Percentiles rank a stretch among this genome's conserved stretches.
These are phyloP conservation scores for Glarea lozoyensis DNA, from an alignment of 495 filamentous ascomycete genomes.

Conservation along the genomic window DNA sequence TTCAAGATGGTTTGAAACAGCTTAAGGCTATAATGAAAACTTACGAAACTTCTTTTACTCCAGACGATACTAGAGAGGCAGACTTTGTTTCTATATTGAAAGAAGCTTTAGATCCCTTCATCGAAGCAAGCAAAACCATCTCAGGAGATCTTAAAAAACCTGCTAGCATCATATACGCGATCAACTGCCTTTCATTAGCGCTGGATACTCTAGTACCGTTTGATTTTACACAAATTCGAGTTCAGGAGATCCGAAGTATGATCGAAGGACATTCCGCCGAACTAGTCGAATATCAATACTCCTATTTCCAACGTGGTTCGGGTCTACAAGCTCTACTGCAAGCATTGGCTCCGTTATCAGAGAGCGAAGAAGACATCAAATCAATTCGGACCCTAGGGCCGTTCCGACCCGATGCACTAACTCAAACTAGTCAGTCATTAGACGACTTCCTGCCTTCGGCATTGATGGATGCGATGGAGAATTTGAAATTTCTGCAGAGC, in stretches of 20 bases:
- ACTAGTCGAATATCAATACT: constrained; percentile 52
- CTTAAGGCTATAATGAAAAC: constrained; percentile 69
- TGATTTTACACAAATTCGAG: constrained; percentile 41
- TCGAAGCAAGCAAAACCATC: constrained; percentile 63
- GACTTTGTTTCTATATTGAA: constrained; percentile 75
- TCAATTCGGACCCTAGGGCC: constrained; percentile 43
- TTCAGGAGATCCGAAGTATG: constrained; percentile 34
- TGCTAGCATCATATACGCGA: constrained; percentile 60
- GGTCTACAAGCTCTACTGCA: constrained; percentile 62
- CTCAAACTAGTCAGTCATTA: constrained; percentile 61
- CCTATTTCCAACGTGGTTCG: constrained; percentile 63
- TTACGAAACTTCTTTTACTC: constrained; percentile 69
- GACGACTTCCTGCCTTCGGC: constrained; percentile 91
- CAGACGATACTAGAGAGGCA: constrained; percentile 38
- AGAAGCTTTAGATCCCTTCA: constrained; percentile 79
- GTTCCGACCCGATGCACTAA: constrained; percentile 56
- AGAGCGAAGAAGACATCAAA: constrained; percentile 30
- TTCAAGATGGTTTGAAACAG: constrained; percentile 69
- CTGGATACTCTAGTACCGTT: constrained; percentile 41
- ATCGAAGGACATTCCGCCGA: constrained; percentile 28
- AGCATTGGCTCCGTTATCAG: constrained; percentile 36
- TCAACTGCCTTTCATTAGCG: constrained; percentile 69
- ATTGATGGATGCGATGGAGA: constrained; percentile 80
- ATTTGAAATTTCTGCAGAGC: constrained; percentile 63
- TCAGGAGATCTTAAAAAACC: constrained; percentile 49